Conservation (phyloP, 257 asterid species). For the Nyctanthes arbortristis region DNA sequence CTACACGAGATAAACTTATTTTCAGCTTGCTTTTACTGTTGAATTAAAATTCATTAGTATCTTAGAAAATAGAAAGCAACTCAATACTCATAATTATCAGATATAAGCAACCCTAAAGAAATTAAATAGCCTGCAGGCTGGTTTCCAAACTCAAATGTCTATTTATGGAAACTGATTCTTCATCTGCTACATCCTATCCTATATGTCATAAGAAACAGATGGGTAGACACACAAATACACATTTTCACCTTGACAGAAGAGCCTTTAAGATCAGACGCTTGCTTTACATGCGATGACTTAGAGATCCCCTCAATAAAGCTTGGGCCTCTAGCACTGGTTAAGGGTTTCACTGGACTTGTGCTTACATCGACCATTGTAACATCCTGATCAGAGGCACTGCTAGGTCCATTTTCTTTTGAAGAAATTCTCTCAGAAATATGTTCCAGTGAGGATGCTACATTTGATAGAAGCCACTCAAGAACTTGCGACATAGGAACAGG, state of each 20-base stretch:
- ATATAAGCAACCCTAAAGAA: neutral
- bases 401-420: conserved; percentile 77
- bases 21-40: conserved; percentile 6
- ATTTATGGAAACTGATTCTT: conserved; percentile 4
- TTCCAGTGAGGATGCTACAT: conserved; percentile 64
- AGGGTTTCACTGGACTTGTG: conserved; percentile 48
- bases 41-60: conserved; percentile 14
- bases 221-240: neutral
- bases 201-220: conserved; percentile 23
- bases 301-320: conserved; percentile 92
- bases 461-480: conserved; percentile 82
- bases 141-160: neutral
- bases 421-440: conserved; percentile 77
- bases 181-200: neutral
- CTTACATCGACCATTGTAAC: conserved; percentile 78
- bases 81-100: neutral
- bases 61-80: conserved; percentile 6
- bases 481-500: conserved; percentile 83
- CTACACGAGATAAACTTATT: neutral
- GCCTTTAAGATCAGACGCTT: conserved; percentile 88
- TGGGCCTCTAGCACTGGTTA: conserved; percentile 66
- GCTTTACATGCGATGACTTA: conserved; percentile 83
- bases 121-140: neutral
- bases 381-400: conserved; percentile 70
- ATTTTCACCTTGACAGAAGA: conserved; percentile 70